Conservation (phyloP, 345 rosid genomes). For the Salix arbutifolia region DNA sequence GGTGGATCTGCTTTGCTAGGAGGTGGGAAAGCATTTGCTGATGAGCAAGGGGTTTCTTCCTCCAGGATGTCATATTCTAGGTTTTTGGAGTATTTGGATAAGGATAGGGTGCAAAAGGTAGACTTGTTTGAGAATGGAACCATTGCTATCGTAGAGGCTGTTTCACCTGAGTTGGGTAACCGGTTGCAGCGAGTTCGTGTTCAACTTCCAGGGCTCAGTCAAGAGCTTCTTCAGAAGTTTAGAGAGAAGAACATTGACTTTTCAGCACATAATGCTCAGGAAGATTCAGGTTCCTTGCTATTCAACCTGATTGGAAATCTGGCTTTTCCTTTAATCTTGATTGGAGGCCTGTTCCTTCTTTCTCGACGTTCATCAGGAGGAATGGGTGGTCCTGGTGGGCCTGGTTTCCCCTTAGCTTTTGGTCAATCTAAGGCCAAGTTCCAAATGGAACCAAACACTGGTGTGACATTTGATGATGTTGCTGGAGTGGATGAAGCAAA, state of each 20-base stretch:
- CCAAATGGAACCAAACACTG: conserved; percentile 98
- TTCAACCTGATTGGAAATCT: conserved; percentile 87
- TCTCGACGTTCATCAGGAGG: conserved; percentile 93
- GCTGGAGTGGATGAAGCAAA: conserved; percentile 99
- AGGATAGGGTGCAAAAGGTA: conserved; percentile 78
- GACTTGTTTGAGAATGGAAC: conserved; percentile 97
- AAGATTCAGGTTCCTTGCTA: conserved; percentile 79
- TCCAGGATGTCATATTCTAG: conserved; percentile 98
- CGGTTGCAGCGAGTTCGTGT: conserved; percentile 93
- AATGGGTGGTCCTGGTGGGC: conserved; percentile 99
- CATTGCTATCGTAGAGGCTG: conserved; percentile 93
- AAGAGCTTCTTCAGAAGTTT: conserved; percentile 91
- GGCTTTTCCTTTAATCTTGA: conserved; percentile 84
- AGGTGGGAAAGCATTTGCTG: conserved; percentile 74
- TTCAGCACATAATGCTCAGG: conserved; percentile 98
- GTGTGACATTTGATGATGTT: conserved; percentile 95
- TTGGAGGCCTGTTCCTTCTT: conserved; percentile 94
- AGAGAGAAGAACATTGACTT: conserved; percentile 94
- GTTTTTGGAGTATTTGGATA: conserved; percentile 90
- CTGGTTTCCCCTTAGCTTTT: conserved; percentile 78
- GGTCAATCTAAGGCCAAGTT: conserved; percentile 98
- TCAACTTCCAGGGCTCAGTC: conserved; percentile 91
- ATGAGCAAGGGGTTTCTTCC: conserved; percentile 88
- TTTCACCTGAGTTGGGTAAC: conserved; percentile 94
- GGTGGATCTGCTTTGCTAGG: conserved; percentile 55